phyloP scores from a whole-genome alignment of 805 yeast genomes.

The Aciculoconidium aculeatum region DNA sequence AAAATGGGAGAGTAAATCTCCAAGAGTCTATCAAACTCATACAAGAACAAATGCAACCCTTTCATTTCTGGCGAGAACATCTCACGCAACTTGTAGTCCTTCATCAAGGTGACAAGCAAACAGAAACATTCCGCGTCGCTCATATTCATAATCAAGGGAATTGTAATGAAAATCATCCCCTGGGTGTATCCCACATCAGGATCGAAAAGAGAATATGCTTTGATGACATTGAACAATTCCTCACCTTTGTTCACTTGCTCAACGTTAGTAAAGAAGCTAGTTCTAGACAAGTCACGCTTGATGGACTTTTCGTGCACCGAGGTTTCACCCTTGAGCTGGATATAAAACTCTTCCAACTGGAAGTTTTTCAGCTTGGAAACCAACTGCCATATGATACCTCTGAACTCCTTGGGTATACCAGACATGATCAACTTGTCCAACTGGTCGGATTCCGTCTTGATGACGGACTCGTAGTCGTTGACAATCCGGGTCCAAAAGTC shows the following conservation, averaged over 20 bases:
- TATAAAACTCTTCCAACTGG: constrained; percentile 54
- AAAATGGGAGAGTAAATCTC: constrained; percentile 73
- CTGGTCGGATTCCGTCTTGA: constrained; percentile 52
- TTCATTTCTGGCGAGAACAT: constrained; percentile 88
- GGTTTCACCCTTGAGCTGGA: constrained; percentile 40
- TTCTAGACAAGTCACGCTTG: constrained; percentile 76
- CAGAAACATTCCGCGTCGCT: constrained; percentile 82
- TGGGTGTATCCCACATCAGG: constrained; percentile 96
- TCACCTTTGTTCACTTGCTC: constrained; percentile 51
- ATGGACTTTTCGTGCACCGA: constrained; percentile 72
- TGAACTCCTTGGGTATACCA: constrained; percentile 80
- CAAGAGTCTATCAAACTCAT: constrained; percentile 83
- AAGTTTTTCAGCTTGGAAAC: constrained; percentile 73
- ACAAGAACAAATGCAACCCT: constrained; percentile 76
- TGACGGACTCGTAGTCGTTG: constrained; percentile 66
- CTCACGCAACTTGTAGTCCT: constrained; percentile 71
- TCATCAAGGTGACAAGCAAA: constrained; percentile 75
- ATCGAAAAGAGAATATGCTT: constrained; percentile 80
- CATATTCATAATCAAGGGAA: constrained; percentile 79
- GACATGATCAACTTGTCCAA: constrained; percentile 56
- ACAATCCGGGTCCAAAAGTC: constrained; percentile 84
- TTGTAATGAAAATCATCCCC: constrained; percentile 92
- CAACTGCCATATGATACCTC: constrained; percentile 92
- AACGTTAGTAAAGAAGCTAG: constrained; percentile 66
- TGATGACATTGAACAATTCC: constrained; percentile 67